Conservation (phyloP, 805 yeast genomes). For the Barnettozyma wickerhamii region DNA sequence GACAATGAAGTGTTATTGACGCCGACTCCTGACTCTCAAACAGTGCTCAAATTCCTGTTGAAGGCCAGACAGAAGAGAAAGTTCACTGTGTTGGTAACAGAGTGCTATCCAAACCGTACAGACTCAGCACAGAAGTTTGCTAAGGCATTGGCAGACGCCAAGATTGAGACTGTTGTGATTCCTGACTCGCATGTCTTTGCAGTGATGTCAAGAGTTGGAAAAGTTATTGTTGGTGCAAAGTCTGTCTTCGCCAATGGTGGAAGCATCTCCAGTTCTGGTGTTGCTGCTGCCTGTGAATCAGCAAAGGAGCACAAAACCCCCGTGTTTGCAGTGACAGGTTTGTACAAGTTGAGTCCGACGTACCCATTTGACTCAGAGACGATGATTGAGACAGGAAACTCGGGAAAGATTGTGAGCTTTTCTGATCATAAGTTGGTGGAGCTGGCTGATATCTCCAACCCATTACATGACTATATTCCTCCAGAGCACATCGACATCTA, state of each 20-base stretch:
- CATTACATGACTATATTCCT: slow-evolving; percentile 83
- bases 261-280: slow-evolving; percentile 84
- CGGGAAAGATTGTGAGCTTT: slow-evolving; percentile 82
- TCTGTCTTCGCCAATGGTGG: slow-evolving; percentile 97
- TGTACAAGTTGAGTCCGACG: slow-evolving; percentile 86
- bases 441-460: slow-evolving; percentile 78
- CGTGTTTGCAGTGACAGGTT: slow-evolving; percentile 90
- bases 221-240: slow-evolving; percentile 88
- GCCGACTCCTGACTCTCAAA: slow-evolving; percentile 91
- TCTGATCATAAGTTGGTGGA: slow-evolving; percentile 66
- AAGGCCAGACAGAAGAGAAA: slow-evolving; percentile 87
- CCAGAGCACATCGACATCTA: slow-evolving; percentile 94
- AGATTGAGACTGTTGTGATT: slow-evolving; percentile 83
- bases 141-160: slow-evolving; percentile 71
- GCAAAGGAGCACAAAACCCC: slow-evolving; percentile 97
- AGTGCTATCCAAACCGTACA: slow-evolving; percentile 87
- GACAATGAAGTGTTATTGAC: slow-evolving; percentile 82
- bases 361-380: slow-evolving; percentile 81
- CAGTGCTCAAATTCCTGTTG: slow-evolving; percentile 80
- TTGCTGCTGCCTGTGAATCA: slow-evolving; percentile 88
- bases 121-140: slow-evolving; percentile 75
- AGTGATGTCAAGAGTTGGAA: slow-evolving; percentile 95
- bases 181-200: slow-evolving; percentile 94
- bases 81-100: slow-evolving; percentile 89
- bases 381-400: slow-evolving; percentile 87